A percentile compares a stretch with the other conserved stretches of the same genome.
Evolutionary conservation across 768 basidiomycete genomes (phyloP).

Genomic region (Dioszegia hungarica): DNA sequence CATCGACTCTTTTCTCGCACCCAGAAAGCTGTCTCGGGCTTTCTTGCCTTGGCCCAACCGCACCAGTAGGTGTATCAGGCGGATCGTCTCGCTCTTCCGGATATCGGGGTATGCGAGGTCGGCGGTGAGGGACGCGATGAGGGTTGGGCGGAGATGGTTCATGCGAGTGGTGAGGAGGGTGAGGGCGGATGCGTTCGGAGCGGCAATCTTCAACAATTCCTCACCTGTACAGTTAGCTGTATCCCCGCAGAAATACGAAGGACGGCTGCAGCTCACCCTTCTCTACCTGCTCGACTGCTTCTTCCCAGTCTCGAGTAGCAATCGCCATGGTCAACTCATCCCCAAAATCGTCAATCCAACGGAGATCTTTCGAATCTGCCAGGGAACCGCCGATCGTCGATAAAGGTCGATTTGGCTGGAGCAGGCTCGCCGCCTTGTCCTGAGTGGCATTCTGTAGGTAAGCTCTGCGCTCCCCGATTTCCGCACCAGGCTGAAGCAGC

Average conservation of each 20-base stretch:
- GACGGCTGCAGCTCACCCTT: slow-evolving; percentile 56
- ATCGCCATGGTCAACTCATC: slow-evolving; percentile 90
- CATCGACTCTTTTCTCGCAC: slow-evolving; percentile 70
- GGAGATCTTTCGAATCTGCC: slow-evolving; percentile 62
- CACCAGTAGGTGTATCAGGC: slow-evolving; percentile 66
- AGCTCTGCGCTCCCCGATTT: too few species aligned
- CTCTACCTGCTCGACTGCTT: slow-evolving; percentile 77
- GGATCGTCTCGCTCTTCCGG: slow-evolving; percentile 68
- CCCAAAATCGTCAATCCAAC: slow-evolving; percentile 85
- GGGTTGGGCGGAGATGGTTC: slow-evolving; percentile 60
- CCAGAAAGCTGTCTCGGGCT: slow-evolving; percentile 76
- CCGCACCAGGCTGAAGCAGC: slow-evolving; percentile 53
- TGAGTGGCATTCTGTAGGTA: not conserved
- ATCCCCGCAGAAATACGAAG: too few species aligned
- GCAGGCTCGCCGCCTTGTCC: slow-evolving; percentile 62
- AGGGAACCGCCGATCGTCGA: slow-evolving; percentile 60
- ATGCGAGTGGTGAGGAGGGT: slow-evolving; percentile 56
- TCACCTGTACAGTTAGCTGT: slow-evolving; percentile 17
- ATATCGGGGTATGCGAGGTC: slow-evolving; percentile 71
- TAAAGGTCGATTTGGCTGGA: slow-evolving; percentile 51
- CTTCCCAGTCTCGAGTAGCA: slow-evolving; percentile 79
- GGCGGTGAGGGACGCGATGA: slow-evolving; percentile 66
- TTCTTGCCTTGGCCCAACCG: slow-evolving; percentile 70
- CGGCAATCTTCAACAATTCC: slow-evolving; percentile 50
- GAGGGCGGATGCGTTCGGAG: slow-evolving; percentile 22